Evolutionary conservation across 768 basidiomycete species (phyloP).

Genomic region (Rickenella mellea): DNA sequence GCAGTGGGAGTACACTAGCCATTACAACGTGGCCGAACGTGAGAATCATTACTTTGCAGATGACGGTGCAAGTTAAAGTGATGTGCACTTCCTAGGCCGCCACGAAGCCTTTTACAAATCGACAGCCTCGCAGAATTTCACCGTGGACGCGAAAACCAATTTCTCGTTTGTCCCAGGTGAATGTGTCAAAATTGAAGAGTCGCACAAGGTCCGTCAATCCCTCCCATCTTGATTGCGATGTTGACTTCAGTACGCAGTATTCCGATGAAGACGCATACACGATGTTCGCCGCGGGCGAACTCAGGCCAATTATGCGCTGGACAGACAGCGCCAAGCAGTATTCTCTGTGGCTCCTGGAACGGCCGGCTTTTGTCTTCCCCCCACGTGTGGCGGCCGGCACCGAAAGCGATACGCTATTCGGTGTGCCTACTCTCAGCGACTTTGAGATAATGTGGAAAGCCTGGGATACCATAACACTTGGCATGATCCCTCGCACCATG

Average conservation of each 20-base stretch:
- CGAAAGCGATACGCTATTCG: conserved; percentile 37
- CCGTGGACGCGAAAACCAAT: conserved; percentile 29
- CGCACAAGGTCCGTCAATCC: conserved; percentile 60
- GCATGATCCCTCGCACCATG: conserved; percentile 84
- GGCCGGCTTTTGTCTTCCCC: conserved; percentile 74
- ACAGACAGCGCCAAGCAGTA: conserved; percentile 61
- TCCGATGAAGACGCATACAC: conserved; percentile 59
- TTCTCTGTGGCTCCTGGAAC: conserved; percentile 86
- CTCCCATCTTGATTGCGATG: not conserved
- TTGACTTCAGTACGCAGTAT: conserved; percentile 40
- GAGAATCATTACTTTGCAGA: conserved; percentile 12
- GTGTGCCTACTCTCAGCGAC: conserved; percentile 63
- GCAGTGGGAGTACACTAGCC: conserved; percentile 68
- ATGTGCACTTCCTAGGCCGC: conserved; percentile 36
- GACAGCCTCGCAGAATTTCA: conserved; percentile 45
- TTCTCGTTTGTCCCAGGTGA: conserved; percentile 62
- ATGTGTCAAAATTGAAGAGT: conserved; percentile 76
- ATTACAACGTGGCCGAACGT: conserved; percentile 48
- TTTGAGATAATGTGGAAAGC: conserved; percentile 80
- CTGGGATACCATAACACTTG: conserved; percentile 79
- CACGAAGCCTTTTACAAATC: conserved; percentile 84
- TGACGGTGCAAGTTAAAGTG: not conserved
- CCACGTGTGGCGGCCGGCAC: conserved; percentile 19
- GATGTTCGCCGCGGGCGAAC: conserved; percentile 63
- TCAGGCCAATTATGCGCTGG: conserved; percentile 87